Evolutionary conservation across 2,329 filamentous ascomycete species (phyloP), one percentile per base, ranked within the genome.

Genomic region (Microcyclosporella mali): DNA sequence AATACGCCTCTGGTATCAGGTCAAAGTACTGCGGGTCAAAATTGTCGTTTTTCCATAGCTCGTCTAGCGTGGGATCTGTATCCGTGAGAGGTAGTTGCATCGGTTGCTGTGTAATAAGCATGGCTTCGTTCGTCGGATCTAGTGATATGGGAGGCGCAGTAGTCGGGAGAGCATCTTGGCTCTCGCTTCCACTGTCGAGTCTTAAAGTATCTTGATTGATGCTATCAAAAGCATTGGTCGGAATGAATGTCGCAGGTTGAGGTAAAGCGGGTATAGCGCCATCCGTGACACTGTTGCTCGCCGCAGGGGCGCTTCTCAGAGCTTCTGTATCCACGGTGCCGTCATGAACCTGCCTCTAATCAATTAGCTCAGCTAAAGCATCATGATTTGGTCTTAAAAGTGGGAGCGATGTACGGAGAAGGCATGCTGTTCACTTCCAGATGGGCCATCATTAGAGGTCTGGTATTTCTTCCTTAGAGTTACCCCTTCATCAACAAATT

Each of bases 401-500:
- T 11, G 19, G 14, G 33, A 8, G 10, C 16, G 17, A 21, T 28
- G 16, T 12, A 44, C 33, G 28, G 30, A 30, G 15, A 40, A 45
- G 27, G 31, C 33, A 31, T 17, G 32, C 34, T 40, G 44, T 32
- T 50, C 50, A 28, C 44, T 45, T 16, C 49, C 41, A 6, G 25
- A 28, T 16, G 43, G 40, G 10, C 34, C 30, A n/a, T 49, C 49
- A 21, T 28, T 40, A 17, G 50, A 41, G 17, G 41, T 25, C 34
- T 57, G 58, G 33, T 56, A 62, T 43, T 62, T 62, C 49, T 54
- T 57, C 12, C 59, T 49, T 10, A 62, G 45, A 2, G 55, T 52
- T 7, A 59, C 54, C 16, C 58, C 57, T 47, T 62, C 59, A 41
- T 62, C 59, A 19, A 62, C 59, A 35, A 62, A 62, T 46, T 62